A percentile compares a stretch with the other conserved stretches of the same genome.
These are phyloP conservation scores for Crithidia acanthocephali DNA, from an alignment of 208 protist species.

Conservation along the genomic window DNA sequence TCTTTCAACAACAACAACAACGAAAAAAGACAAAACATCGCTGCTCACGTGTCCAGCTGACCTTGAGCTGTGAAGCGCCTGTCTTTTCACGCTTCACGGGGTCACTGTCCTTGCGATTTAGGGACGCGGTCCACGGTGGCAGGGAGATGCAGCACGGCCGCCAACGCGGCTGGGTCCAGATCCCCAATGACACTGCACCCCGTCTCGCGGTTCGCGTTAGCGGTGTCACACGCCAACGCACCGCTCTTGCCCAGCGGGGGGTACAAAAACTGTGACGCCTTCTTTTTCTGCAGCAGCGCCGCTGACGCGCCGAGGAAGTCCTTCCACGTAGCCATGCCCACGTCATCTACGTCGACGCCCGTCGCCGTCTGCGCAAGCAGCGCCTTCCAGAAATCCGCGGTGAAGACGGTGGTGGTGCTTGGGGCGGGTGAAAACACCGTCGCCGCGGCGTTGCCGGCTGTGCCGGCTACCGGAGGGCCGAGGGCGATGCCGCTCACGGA, in stretches of 20 bases:
- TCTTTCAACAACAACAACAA: not conserved
- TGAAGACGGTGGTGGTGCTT: slow-evolving; percentile 22
- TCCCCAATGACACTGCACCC: not conserved
- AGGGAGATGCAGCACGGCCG: slow-evolving; percentile 1
- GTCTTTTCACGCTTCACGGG: not conserved
- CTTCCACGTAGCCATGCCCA: not conserved
- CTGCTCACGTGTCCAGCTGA: no score
- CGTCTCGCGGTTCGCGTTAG: not conserved
- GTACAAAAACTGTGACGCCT: slow-evolving; percentile 7
- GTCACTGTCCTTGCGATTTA: not conserved
- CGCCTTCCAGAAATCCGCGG: slow-evolving; percentile 11
- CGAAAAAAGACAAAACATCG: not conserved
- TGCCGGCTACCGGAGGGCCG: slow-evolving; percentile 14
- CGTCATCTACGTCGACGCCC: slow-evolving; percentile 9
- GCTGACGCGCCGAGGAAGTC: slow-evolving; percentile 1
- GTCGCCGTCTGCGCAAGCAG: not conserved
- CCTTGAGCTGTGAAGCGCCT: not conserved
- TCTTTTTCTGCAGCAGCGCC: not conserved
- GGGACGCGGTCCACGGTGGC: not conserved
- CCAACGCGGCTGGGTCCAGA: not conserved
- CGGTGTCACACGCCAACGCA: slow-evolving; percentile 18
- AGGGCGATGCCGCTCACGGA: slow-evolving; percentile 19
- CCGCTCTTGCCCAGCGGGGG: slow-evolving; percentile 11
- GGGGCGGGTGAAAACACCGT: slow-evolving; percentile 1
- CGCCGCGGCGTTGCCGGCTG: not conserved